Conservation (phyloP, 495 filamentous ascomycete species). For the Tuber melanosporum region DNA sequence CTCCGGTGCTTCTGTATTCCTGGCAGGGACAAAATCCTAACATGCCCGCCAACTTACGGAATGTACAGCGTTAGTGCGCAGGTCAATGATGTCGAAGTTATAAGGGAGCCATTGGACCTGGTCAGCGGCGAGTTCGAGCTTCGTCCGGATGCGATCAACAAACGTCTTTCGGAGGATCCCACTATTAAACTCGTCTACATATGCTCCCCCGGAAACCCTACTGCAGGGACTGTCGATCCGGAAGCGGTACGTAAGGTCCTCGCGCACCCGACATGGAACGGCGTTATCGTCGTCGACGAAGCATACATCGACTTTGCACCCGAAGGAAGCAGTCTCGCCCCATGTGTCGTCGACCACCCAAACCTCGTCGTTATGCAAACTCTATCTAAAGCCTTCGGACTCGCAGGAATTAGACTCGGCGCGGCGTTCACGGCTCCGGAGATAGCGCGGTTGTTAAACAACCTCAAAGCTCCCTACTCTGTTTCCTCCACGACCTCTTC, state of each 20-base stretch:
- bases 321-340: conserved; percentile 71
- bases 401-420: conserved; percentile 81
- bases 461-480: conserved; percentile 92
- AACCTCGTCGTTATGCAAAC: conserved; percentile 98
- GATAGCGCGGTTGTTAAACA: conserved; percentile 70
- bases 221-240: conserved; percentile 68
- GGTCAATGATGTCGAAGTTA: conserved; percentile 81
- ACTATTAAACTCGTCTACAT: conserved; percentile 81
- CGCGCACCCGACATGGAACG: conserved; percentile 89
- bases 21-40: conserved; percentile 79
- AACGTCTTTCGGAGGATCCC: conserved; percentile 54
- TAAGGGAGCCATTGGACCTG: conserved; percentile 70
- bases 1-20: conserved; percentile 87
- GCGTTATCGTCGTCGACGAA: conserved; percentile 86
- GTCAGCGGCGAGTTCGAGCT: conserved; percentile 58
- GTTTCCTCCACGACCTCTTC: conserved; percentile 76
- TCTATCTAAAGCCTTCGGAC: conserved; percentile 87
- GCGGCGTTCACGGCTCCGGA: conserved; percentile 55
- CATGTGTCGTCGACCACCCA: conserved; percentile 89
- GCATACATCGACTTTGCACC: conserved; percentile 94
- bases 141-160: conserved; percentile 62
- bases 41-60: conserved; percentile 93
- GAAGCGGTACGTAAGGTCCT: conserved; percentile 67
- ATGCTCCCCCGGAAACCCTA: conserved; percentile 93
- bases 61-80: conserved; percentile 95